Percentiles rank a stretch among this genome's conserved stretches.
phyloP scores from a whole-genome alignment of 2,329 filamentous ascomycete species.

The Elsinoe necatrix region DNA sequence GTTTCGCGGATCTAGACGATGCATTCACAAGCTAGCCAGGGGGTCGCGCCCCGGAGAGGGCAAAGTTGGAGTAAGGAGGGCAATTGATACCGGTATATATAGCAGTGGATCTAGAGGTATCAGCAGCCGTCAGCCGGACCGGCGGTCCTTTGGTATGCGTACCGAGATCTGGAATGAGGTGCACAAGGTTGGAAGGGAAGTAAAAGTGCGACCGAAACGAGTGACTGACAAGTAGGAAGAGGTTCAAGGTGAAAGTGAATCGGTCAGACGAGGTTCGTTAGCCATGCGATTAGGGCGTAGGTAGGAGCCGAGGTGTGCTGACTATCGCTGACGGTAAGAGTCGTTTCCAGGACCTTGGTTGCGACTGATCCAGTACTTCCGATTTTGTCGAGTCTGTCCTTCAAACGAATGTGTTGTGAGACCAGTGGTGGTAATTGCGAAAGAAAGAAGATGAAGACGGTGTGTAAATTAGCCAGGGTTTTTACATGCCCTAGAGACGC shows the following conservation, averaged over 20 bases:
- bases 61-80: neutral
- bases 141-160: neutral
- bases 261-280: neutral
- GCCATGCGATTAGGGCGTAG: neutral
- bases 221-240: neutral
- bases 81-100: neutral
- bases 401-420: neutral
- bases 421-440: neutral
- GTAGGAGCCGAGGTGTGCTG: neutral
- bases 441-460: neutral
- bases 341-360: neutral
- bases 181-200: neutral
- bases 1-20: neutral
- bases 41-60: neutral
- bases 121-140: neutral
- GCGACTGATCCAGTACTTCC: neutral
- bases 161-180: conserved; percentile 2
- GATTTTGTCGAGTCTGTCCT: neutral
- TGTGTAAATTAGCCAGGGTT: neutral
- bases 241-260: neutral
- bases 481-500: neutral
- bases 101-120: neutral
- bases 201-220: neutral
- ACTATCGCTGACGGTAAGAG: neutral
- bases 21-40: neutral